Percentiles rank a stretch among this genome's conserved stretches.
phyloP scores from a whole-genome alignment of 495 filamentous ascomycete genomes.

The Talaromyces trachyspermus region DNA sequence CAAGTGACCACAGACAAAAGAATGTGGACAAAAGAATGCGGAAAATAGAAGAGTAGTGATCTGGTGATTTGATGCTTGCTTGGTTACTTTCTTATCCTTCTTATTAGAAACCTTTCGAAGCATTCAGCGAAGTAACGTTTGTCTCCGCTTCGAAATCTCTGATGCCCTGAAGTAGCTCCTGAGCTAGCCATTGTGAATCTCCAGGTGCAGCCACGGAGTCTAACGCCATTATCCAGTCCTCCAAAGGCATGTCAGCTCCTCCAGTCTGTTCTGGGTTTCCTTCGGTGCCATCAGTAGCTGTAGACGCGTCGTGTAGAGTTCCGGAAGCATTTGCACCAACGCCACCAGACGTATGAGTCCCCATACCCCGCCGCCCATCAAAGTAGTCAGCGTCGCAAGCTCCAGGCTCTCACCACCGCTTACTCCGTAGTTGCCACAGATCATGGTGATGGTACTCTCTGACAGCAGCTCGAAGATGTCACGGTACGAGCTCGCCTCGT shows the following conservation, averaged over 20 bases:
- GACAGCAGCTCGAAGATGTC: conserved; percentile 11
- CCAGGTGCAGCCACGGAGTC: background rate
- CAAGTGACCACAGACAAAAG: too few species aligned
- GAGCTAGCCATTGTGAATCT: background rate
- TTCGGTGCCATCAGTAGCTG: background rate
- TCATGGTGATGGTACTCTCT: background rate
- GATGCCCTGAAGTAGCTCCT: conserved; percentile 5
- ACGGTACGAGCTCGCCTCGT: conserved; percentile 9
- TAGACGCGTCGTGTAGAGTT: background rate
- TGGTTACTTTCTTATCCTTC: background rate
- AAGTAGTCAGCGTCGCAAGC: background rate
- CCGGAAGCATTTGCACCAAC: background rate
- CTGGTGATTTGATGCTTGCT: background rate
- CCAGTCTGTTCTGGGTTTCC: background rate
- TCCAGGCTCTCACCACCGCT: background rate
- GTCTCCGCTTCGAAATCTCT: conserved; percentile 3
- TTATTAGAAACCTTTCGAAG: background rate
- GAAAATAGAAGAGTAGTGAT: background rate
- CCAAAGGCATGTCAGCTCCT: background rate
- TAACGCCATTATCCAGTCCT: background rate
- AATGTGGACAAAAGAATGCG: background rate
- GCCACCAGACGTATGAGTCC: too few species aligned
- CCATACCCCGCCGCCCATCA: background rate
- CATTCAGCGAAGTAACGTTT: background rate
- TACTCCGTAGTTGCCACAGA: background rate